A percentile compares a stretch with the other conserved stretches of the same genome.
These are phyloP conservation scores for Paraphaeosphaeria minitans DNA, from an alignment of 2,329 filamentous ascomycete species.

Conservation along the genomic window DNA sequence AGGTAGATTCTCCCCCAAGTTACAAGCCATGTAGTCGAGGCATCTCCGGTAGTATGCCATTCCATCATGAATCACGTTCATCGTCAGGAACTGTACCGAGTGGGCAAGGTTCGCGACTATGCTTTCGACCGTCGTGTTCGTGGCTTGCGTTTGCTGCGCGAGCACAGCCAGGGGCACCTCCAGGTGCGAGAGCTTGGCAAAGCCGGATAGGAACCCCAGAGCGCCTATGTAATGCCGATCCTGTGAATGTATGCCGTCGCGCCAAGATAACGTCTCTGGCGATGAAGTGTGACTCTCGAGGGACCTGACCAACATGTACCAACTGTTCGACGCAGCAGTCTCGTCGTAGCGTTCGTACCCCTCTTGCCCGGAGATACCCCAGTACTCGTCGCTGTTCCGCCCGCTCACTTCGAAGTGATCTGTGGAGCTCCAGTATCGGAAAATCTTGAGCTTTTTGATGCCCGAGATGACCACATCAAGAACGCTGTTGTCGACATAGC, in stretches of 20 bases:
- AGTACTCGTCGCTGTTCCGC: neutral
- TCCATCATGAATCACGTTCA: neutral
- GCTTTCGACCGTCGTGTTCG: neutral
- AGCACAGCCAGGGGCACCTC: neutral
- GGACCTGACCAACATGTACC: neutral
- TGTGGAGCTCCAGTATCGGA: slow-evolving; percentile 19
- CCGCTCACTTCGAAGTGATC: neutral
- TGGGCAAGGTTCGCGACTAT: neutral
- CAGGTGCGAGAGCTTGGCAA: neutral
- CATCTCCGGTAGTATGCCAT: neutral
- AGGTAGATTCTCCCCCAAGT: neutral
- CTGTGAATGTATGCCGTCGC: neutral
- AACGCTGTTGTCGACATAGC: slow-evolving; percentile 16
- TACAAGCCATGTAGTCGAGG: neutral
- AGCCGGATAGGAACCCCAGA: neutral
- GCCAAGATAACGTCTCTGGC: neutral
- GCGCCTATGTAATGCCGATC: neutral
- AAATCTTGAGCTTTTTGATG: slow-evolving; percentile 19
- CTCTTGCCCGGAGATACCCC: neutral
- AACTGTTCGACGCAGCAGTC: neutral
- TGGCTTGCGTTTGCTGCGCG: neutral
- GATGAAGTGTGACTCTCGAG: neutral
- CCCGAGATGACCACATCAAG: slow-evolving; percentile 25
- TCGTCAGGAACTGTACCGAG: neutral
- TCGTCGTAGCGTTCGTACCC: neutral